These are phyloP conservation scores for Tetragonia tetragonoides DNA, from an alignment of 148 eudicot genomes.

Conservation along the genomic window DNA sequence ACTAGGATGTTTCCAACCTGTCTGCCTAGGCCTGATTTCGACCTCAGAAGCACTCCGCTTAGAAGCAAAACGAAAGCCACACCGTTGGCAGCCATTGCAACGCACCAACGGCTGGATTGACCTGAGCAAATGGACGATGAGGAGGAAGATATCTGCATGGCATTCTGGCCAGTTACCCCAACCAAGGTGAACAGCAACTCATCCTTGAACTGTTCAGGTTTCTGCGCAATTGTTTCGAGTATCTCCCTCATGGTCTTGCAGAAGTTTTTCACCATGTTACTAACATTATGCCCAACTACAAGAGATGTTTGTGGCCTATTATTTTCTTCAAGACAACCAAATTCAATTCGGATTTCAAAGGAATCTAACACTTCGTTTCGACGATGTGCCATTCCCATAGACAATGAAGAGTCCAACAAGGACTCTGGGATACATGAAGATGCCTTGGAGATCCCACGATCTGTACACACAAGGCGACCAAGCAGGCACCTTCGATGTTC, in stretches of 20 bases:
- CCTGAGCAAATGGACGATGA: neutral
- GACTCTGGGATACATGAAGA: neutral
- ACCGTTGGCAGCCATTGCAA: neutral
- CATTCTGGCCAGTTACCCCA: constrained; percentile 7
- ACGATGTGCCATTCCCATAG: too few species aligned
- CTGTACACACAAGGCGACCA: neutral
- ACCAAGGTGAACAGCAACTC: constrained; percentile 7
- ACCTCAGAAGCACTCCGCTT: neutral
- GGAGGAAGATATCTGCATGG: constrained; percentile 3
- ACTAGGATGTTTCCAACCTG: neutral
- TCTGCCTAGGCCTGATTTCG: neutral
- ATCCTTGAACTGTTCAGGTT: neutral
- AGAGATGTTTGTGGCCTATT: too few species aligned
- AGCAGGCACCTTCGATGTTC: neutral
- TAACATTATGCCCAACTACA: neutral
- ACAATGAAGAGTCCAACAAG: too few species aligned
- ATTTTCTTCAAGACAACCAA: neutral
- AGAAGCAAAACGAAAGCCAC: neutral
- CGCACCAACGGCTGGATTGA: neutral
- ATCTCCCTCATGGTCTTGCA: neutral
- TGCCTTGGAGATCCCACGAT: neutral
- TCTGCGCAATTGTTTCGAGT: neutral
- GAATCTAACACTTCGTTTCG: too few species aligned
- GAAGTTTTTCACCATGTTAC: neutral
- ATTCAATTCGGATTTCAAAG: neutral